Percentiles rank a stretch among this genome's conserved stretches.
Conservation (phyloP, 1,139 yeast species). For the Taiozyma onychis region DNA sequence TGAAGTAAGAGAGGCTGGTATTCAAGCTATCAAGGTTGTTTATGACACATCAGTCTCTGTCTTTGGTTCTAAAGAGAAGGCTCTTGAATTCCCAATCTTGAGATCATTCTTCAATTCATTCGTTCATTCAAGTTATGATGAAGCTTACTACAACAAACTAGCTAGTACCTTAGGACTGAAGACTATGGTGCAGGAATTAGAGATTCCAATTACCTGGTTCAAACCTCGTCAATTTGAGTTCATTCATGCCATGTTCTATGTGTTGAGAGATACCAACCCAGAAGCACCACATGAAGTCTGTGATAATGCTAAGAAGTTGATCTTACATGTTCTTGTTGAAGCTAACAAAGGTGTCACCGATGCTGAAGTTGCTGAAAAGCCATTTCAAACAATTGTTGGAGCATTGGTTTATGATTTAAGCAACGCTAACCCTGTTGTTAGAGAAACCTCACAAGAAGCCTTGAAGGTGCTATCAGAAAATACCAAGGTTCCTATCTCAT, state of each 20-base stretch:
- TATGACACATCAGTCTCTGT: slow-evolving; percentile 57
- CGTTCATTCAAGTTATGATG: slow-evolving; percentile 89
- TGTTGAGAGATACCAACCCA: slow-evolving; percentile 82
- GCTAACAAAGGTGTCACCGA: slow-evolving; percentile 58
- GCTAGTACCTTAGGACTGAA: slow-evolving; percentile 87
- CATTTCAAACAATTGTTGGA: slow-evolving; percentile 81
- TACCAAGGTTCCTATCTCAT: slow-evolving; percentile 63
- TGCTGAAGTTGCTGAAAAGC: slow-evolving; percentile 57
- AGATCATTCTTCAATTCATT: slow-evolving; percentile 75
- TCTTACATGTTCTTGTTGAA: slow-evolving; percentile 55
- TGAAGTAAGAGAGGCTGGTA: slow-evolving; percentile 67
- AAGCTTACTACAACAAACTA: slow-evolving; percentile 73
- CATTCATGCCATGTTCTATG: slow-evolving; percentile 82
- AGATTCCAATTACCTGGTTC: slow-evolving; percentile 68
- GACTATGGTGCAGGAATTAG: slow-evolving; percentile 63
- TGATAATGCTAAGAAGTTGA: slow-evolving; percentile 61
- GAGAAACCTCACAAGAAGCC: slow-evolving; percentile 77
- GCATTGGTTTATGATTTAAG: slow-evolving; percentile 89
- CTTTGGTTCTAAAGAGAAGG: slow-evolving; percentile 62
- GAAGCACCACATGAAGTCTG: slow-evolving; percentile 83
- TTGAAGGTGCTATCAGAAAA: slow-evolving; percentile 63
- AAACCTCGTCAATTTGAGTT: slow-evolving; percentile 76
- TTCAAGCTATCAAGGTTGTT: slow-evolving; percentile 57
- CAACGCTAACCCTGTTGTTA: slow-evolving; percentile 76
- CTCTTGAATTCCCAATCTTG: slow-evolving; percentile 67